A percentile compares a stretch with the other conserved stretches of the same genome.
Conservation (phyloP, 164 flowering plant species). For the Litsea cubeba region DNA sequence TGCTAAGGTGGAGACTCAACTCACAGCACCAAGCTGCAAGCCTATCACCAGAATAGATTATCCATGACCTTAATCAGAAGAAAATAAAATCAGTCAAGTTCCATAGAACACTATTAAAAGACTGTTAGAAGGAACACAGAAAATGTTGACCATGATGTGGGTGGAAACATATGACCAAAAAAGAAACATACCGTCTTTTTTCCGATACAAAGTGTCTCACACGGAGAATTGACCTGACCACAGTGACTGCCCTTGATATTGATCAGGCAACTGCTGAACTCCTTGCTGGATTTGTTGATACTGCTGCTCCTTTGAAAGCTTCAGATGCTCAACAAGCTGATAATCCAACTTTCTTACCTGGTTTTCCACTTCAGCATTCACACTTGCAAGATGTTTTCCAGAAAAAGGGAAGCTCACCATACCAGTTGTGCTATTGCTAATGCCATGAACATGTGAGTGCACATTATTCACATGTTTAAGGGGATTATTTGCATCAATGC, state of each 20-base stretch:
- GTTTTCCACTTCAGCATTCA: constrained; percentile 39
- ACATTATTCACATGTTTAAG: constrained; percentile 20
- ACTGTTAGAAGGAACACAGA: no score
- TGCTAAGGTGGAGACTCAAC: constrained; percentile 34
- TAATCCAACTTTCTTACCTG: constrained; percentile 47
- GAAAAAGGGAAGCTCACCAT: constrained; percentile 71
- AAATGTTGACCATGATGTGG: no score
- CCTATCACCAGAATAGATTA: constrained; percentile 41
- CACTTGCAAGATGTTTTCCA: constrained; percentile 61
- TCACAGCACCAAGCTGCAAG: constrained; percentile 38
- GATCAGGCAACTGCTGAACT: constrained; percentile 54
- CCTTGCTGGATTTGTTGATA: constrained; percentile 41
- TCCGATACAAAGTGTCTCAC: constrained; percentile 44
- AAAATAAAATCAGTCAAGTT: no score
- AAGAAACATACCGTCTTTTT: constrained; percentile 33
- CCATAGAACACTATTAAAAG: no score
- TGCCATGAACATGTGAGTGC: constrained; percentile 18
- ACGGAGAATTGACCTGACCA: constrained; percentile 72
- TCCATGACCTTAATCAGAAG: not conserved
- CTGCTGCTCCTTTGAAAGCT: constrained; percentile 40
- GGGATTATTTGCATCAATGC: constrained; percentile 25
- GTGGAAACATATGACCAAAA: constrained; percentile 2
- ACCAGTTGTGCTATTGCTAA: constrained; percentile 37
- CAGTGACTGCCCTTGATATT: constrained; percentile 67
- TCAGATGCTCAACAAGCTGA: constrained; percentile 40